Conservation (phyloP, 805 yeast genomes). For the Candida hispaniensis region DNA sequence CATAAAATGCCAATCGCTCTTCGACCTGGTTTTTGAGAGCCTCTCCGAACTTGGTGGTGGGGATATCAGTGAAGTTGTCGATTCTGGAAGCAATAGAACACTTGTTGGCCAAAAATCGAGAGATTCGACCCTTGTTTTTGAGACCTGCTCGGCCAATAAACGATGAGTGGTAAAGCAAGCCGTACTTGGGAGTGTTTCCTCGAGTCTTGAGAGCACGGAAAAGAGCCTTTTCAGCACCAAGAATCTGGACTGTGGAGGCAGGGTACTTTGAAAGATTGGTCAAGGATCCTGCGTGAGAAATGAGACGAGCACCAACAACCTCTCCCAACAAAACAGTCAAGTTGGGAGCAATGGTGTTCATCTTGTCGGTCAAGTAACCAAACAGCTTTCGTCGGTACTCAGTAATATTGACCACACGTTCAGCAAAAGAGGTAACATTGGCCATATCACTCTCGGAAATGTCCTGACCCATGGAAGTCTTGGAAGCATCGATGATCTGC, state of each 20-base stretch:
- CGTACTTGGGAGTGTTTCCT: slow-evolving; percentile 97
- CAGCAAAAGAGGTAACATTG: slow-evolving; percentile 85
- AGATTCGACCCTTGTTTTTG: slow-evolving; percentile 97
- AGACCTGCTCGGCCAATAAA: slow-evolving; percentile 97
- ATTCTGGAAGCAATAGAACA: slow-evolving; percentile 98
- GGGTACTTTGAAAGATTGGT: slow-evolving; percentile 95
- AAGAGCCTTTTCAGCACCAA: slow-evolving; percentile 98
- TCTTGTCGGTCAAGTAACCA: slow-evolving; percentile 81
- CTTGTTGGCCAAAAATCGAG: slow-evolving; percentile 96
- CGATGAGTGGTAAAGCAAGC: slow-evolving; percentile 92
- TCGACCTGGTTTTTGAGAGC: slow-evolving; percentile 94
- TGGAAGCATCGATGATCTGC: slow-evolving; percentile 91
- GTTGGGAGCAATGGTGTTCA: slow-evolving; percentile 99
- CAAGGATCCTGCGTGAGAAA: slow-evolving; percentile 93
- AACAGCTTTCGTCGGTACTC: slow-evolving; percentile 94
- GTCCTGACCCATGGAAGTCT: slow-evolving; percentile 99
- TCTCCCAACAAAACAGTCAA: slow-evolving; percentile 93
- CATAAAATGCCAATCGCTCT: slow-evolving; percentile 92
- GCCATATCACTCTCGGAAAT: slow-evolving; percentile 82
- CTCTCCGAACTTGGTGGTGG: slow-evolving; percentile 79
- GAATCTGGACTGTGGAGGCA: slow-evolving; percentile 94
- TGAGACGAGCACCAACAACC: slow-evolving; percentile 94
- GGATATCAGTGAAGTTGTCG: slow-evolving; percentile 93
- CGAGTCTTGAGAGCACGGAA: slow-evolving; percentile 98
- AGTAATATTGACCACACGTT: slow-evolving; percentile 91